phyloP scores from a whole-genome alignment of 2,329 filamentous ascomycete genomes.

The Magnaporthiopsis poae region DNA sequence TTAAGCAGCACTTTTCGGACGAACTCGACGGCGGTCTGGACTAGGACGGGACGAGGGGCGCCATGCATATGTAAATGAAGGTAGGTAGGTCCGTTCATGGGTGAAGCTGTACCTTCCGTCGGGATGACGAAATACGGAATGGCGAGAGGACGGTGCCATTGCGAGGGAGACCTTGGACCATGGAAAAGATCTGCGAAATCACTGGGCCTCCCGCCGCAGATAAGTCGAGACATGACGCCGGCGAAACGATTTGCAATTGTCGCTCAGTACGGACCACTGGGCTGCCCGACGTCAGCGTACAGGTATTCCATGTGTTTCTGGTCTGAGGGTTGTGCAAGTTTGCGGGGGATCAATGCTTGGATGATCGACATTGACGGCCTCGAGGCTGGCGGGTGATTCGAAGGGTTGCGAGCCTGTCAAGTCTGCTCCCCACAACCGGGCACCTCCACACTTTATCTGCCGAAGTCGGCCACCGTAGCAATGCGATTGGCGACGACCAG shows the following conservation, averaged over 20 bases:
- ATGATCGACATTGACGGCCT: neutral
- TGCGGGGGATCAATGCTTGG: neutral
- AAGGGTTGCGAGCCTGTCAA: neutral
- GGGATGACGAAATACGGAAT: neutral
- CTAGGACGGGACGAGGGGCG: neutral
- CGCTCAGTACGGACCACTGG: no score
- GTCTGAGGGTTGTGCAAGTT: neutral
- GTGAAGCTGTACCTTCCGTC: neutral
- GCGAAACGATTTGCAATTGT: neutral
- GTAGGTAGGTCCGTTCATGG: neutral
- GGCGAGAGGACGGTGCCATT: neutral
- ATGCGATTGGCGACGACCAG: neutral
- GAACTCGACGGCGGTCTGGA: neutral
- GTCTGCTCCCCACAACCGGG: no score
- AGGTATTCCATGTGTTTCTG: neutral
- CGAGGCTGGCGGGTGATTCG: neutral
- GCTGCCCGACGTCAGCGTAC: neutral
- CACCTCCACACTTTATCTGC: neutral
- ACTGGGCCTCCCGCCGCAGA: neutral
- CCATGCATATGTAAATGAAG: no score
- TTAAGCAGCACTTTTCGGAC: neutral
- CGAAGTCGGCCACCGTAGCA: neutral
- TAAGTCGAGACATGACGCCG: neutral
- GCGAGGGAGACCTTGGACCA: neutral
- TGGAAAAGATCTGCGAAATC: neutral